phyloP scores from a whole-genome alignment of 768 basidiomycete genomes.

The Russula earlei region DNA sequence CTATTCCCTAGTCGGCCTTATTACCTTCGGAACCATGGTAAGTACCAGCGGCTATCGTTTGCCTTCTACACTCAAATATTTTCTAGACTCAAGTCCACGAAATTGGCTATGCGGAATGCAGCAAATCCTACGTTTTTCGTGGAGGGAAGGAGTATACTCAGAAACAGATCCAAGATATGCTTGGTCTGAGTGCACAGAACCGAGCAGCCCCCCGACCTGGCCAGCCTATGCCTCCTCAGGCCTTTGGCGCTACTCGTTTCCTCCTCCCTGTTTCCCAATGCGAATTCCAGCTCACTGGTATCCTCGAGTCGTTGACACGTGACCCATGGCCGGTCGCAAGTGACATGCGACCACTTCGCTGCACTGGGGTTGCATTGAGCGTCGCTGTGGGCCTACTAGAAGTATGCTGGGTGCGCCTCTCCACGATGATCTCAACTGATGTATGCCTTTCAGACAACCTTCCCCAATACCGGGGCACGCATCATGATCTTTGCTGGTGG shows the following conservation, averaged over 20 bases:
- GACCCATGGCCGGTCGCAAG: slow-evolving; percentile 98
- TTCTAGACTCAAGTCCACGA: slow-evolving; percentile 95
- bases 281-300: slow-evolving; percentile 93
- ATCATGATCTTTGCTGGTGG: slow-evolving; percentile 97
- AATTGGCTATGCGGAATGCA: slow-evolving; percentile 91
- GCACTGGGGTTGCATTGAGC: slow-evolving; percentile 89
- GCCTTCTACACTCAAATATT: neutral
- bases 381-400: slow-evolving; percentile 91
- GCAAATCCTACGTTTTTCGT: slow-evolving; percentile 97
- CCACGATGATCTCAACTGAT: neutral
- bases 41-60: slow-evolving; percentile 20
- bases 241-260: slow-evolving; percentile 84
- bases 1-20: slow-evolving; percentile 88
- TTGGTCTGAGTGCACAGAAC: slow-evolving; percentile 70
- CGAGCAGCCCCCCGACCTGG: slow-evolving; percentile 83
- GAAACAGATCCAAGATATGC: slow-evolving; percentile 98
- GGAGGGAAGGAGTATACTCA: slow-evolving; percentile 93
- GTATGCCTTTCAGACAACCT: slow-evolving; percentile 50
- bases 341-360: slow-evolving; percentile 86
- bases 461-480: slow-evolving; percentile 90
- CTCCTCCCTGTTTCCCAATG: slow-evolving; percentile 84
- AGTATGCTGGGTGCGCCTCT: slow-evolving; percentile 30
- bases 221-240: slow-evolving; percentile 69
- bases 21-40: slow-evolving; percentile 97
- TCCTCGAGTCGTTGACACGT: slow-evolving; percentile 76